Percentiles rank a stretch among this genome's conserved stretches.
Conservation (phyloP, 1,284 basidiomycete genomes). For the Ganoderma sp. region DNA sequence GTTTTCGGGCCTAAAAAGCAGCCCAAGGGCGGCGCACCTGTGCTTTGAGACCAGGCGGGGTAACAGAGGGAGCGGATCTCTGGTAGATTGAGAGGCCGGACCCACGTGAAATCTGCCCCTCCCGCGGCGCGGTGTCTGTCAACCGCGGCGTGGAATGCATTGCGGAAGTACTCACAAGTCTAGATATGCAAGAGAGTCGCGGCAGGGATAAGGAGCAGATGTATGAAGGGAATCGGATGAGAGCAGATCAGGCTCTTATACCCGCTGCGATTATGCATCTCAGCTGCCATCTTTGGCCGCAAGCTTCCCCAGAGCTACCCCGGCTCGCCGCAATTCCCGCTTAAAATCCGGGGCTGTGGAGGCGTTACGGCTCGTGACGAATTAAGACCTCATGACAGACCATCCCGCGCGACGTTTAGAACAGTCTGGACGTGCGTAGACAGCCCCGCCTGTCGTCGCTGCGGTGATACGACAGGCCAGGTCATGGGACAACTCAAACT, state of each 20-base stretch:
- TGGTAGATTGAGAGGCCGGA: slow-evolving; percentile 21
- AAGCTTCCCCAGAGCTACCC: background rate
- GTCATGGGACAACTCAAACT: slow-evolving; percentile 6
- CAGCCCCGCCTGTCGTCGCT: slow-evolving; percentile 15
- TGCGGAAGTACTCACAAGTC: slow-evolving; percentile 11
- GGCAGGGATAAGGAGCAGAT: slow-evolving; percentile 10
- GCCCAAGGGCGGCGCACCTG: slow-evolving; percentile 22
- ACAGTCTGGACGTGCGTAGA: slow-evolving; percentile 26
- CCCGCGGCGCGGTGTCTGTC: slow-evolving; percentile 21
- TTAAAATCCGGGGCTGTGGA: slow-evolving; percentile 26
- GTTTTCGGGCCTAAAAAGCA: slow-evolving; percentile 19
- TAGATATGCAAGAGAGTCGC: slow-evolving; percentile 13
- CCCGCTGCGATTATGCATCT: slow-evolving; percentile 28
- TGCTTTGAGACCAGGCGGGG: slow-evolving; percentile 17
- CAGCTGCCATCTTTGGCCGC: slow-evolving; percentile 22
- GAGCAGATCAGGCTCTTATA: slow-evolving; percentile 30
- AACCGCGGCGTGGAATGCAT: slow-evolving; percentile 20
- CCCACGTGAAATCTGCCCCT: slow-evolving; percentile 30
- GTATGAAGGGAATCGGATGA: slow-evolving; percentile 23
- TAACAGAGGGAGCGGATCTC: slow-evolving; percentile 41
- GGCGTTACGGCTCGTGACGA: slow-evolving; percentile 21
- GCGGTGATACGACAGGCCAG: background rate
- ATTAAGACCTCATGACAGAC: slow-evolving; percentile 19
- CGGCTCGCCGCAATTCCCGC: slow-evolving; percentile 21
- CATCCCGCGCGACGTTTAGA: slow-evolving; percentile 9